Evolutionary conservation across 768 basidiomycete genomes (phyloP).

Genomic region (Leccinum obscurum): DNA sequence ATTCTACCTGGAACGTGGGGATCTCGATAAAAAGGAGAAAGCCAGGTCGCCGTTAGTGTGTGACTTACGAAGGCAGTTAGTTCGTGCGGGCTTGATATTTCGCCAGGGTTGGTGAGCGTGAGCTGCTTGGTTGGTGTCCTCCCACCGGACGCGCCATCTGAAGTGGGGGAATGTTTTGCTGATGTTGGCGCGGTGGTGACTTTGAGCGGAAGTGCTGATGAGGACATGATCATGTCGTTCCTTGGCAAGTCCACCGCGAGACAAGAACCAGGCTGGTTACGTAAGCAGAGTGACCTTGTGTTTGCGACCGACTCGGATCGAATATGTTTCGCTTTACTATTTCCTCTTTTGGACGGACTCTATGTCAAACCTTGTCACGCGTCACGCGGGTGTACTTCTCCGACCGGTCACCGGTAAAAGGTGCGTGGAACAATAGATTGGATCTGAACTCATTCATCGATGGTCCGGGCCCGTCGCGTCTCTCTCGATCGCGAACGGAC

Average conservation of each 20-base stretch:
- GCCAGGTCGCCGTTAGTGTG: conserved; percentile 9
- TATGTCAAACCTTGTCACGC: no score
- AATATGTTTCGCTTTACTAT: no score
- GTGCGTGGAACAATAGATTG: conserved; percentile 11
- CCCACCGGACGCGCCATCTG: conserved; percentile 24
- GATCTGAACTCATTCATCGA: conserved; percentile 15
- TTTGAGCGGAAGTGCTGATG: conserved; percentile 68
- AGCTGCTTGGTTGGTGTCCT: conserved; percentile 51
- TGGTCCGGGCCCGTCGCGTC: not conserved
- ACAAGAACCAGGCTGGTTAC: not conserved
- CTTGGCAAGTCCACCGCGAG: not conserved
- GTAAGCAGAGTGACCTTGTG: not conserved
- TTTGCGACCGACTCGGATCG: conserved; percentile 13
- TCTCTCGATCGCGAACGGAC: not conserved
- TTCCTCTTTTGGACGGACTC: no score
- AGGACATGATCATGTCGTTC: conserved; percentile 33
- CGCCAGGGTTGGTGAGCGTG: conserved; percentile 41
- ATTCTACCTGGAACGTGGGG: conserved; percentile 66
- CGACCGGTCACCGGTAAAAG: conserved; percentile 9
- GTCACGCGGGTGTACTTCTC: not conserved
- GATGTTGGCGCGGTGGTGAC: conserved; percentile 56
- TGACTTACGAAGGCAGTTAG: conserved; percentile 86
- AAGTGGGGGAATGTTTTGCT: conserved; percentile 35
- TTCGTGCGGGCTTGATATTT: conserved; percentile 92
- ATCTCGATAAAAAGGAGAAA: conserved; percentile 1